Base-by-base conservation (phyloP, 2,329 filamentous ascomycete species). In the Tolypocladium amazonense region DNA sequence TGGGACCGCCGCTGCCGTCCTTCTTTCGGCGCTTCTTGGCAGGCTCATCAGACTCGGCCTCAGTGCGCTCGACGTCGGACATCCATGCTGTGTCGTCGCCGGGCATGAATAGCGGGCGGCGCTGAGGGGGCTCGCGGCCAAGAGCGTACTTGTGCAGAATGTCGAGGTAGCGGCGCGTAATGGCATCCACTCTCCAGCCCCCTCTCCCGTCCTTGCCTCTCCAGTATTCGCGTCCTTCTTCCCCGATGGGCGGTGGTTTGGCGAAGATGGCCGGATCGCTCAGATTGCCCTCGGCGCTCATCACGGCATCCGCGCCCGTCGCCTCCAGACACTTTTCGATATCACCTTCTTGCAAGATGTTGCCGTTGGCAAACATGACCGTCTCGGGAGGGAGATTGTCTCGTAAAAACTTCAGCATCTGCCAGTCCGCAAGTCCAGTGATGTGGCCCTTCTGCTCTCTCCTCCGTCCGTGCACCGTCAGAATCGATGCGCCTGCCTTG, bases 351-450 rank as follows among this genome's bases (percentile, higher is more conserved):
- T 90, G 88, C 61, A 99, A 77, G 41, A 97, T 88, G 69, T 99
- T 99, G 15, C 94, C 94, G 72, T 99, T 99, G 4, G 94, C 94
- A 70, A 99, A 97, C 3, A 99, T 84, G 30, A 99, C 94, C 9
- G 92, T 95, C 56, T 97, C 92, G 1, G 81, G 76, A 0, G 93
- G 93, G 37, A 99, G 76, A 62, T 88, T 88, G 14, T 96, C 90
- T 56, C 94, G 81, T 64, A 99, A 75, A 69, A 89, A 93, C 5
- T 87, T 83, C 60, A 99, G 87, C 69, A 88, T 84, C n/a, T 77
- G 77, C 94, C 94, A 99, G 74, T 99, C 92, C 5, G 94, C 94
- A 41, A 97, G 67, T 0, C 94, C 94, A 0, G 94, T 99, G 69
- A 96, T 83, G 71, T 99, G 94, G 0, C 94, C 93, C 76, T 99